Base-by-base conservation (phyloP, 1,284 basidiomycete genomes). In the Sporisorium reilianum region DNA sequence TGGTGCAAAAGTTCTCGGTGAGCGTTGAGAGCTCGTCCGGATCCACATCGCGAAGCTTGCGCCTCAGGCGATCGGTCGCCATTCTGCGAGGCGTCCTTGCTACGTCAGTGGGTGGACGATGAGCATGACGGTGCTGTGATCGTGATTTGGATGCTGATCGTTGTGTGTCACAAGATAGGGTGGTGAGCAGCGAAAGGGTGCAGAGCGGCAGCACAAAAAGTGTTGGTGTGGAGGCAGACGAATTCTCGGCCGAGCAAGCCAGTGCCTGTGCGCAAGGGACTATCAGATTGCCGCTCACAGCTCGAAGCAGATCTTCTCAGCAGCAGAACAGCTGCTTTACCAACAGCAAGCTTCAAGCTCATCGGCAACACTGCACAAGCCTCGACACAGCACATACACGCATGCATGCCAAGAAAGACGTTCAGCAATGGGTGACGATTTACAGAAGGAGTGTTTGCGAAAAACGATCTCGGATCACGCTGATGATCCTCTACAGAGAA, bases 1-100 rank as follows among this genome's bases (percentile, higher is more conserved):
- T 93, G 93, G 93, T 86, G 81, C 94, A 95, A 85, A 97, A 97
- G 58, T 90, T 92, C 85, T 96, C 93, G 63, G 90, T 93, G 11
- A 92, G 89, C 79, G 89, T 91, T 20, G 86, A 87, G 80, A 90
- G 90, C 88, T 87, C 87, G 79, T 93, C 90, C 41, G 94, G 88
- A 3, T 91, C 91, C 56, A 92, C 87, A 68, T 93, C 90, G 62
- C 91, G 92, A 44, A 97, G 89, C 87, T 93, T 87, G 64, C 87
- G 86, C 72, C 87, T 87, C 49, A 89, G 85, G 44, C 88, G 84
- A 44, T 87, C 87, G 16, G 88, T 87, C 83, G 88, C 87, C 75
- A 74, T 86, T 28, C 40, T 30, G 32, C 28, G 25, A 22, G 16
- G 18, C 32, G 14, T 38, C 8, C 6, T 40, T 36, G 22, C 36